Evolutionary conservation across 139 green algal species (phyloP).

Genomic region (Tetraselmis striata): DNA sequence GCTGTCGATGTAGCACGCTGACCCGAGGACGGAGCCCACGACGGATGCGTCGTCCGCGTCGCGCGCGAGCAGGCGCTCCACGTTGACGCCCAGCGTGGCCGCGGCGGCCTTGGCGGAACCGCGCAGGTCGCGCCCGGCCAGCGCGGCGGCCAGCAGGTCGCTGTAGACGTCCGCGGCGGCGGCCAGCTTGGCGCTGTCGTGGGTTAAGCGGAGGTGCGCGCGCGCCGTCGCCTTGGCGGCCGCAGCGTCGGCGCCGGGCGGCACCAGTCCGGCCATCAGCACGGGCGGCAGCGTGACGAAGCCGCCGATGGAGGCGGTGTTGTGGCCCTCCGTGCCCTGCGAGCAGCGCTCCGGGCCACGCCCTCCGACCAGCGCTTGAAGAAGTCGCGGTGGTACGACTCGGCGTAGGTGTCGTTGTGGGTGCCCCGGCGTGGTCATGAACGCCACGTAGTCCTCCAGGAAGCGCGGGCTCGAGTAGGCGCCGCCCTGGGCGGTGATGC

Average conservation of each 20-base stretch:
- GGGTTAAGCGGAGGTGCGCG: constrained; percentile 38
- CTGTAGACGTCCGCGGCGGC: constrained; percentile 36
- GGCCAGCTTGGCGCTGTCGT: constrained; percentile 45
- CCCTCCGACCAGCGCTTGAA: constrained; percentile 49
- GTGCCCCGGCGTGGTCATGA: constrained; percentile 55
- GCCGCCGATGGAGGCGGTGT: constrained; percentile 53
- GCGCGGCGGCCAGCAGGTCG: constrained; percentile 27
- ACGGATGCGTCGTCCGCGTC: constrained; percentile 18
- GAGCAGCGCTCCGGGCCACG: constrained; percentile 41
- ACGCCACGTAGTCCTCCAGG: constrained; percentile 47
- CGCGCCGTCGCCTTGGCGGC: constrained; percentile 20
- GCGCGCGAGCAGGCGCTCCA: not conserved
- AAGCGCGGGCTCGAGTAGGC: constrained; percentile 6
- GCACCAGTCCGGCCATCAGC: constrained; percentile 22
- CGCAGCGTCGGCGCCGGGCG: constrained; percentile 8
- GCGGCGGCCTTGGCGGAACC: not conserved
- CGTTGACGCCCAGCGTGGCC: not conserved
- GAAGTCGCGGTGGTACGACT: constrained; percentile 54
- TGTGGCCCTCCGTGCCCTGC: constrained; percentile 50
- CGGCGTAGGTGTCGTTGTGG: constrained; percentile 61
- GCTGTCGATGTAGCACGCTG: constrained; percentile 55
- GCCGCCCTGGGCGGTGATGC: constrained; percentile 28
- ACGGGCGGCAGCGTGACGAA: constrained; percentile 63
- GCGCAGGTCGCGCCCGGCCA: constrained; percentile 11
- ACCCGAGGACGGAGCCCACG: constrained; percentile 39